Conservation (phyloP, 371 early-diverging fungal species). For the Apophysomyces elegans region DNA sequence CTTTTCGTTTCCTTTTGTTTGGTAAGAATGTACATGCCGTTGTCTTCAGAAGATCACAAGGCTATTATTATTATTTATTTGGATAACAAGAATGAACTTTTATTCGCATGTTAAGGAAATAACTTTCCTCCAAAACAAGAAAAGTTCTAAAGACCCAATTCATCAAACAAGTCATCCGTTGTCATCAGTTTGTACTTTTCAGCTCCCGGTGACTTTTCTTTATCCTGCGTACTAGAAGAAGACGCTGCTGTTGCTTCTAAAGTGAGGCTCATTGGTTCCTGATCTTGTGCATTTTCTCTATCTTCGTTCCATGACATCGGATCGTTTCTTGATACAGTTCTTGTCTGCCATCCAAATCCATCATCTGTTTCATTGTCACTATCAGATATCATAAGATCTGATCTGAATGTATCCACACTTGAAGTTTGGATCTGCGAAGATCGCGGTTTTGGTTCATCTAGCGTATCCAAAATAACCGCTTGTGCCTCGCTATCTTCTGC, state of each 20-base stretch:
- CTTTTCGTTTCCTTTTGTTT: no score
- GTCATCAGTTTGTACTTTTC: slow-evolving; percentile 9
- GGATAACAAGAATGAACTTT: background rate
- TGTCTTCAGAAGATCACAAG: background rate
- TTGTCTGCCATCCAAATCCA: background rate
- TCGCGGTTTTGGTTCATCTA: background rate
- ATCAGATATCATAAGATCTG: background rate
- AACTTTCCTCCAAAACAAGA: background rate
- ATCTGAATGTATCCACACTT: background rate
- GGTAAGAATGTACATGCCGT: slow-evolving; percentile 3
- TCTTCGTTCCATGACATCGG: background rate
- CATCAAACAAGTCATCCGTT: slow-evolving; percentile 18
- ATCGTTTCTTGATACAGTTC: background rate
- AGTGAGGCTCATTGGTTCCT: background rate
- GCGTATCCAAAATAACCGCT: background rate
- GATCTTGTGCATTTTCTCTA: background rate
- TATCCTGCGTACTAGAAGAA: background rate
- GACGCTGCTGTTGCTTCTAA: background rate
- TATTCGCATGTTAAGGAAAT: background rate
- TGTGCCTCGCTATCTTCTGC: no score
- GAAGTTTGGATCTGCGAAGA: background rate
- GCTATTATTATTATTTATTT: background rate
- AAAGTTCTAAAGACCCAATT: slow-evolving; percentile 11
- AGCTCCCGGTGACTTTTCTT: background rate
- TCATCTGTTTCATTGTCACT: background rate